A percentile compares a stretch with the other conserved stretches of the same genome.
Evolutionary conservation across 202 grass and related monocot genomes (phyloP).

Genomic region (Bolboschoenoplectus hybrid): DNA sequence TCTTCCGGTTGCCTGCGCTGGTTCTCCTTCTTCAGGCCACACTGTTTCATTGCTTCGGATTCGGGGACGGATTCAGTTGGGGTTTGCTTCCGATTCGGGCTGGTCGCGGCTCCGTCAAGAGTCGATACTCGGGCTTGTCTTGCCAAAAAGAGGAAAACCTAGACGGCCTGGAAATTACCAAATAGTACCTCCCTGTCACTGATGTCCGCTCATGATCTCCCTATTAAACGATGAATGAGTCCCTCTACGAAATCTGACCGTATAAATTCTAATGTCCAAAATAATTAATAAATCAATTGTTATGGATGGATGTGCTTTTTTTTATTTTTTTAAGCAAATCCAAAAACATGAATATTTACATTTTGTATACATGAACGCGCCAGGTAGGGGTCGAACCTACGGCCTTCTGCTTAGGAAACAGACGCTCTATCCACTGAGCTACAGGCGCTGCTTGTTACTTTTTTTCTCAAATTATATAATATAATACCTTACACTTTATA

Average conservation of each 20-base stretch:
- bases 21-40: background rate
- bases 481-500: too few species aligned
- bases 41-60: background rate
- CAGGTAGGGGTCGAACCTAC: constrained; percentile 94
- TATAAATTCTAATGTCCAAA: too few species aligned
- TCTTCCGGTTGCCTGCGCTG: background rate
- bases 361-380: constrained; percentile 40
- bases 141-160: background rate
- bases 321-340: too few species aligned
- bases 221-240: too few species aligned
- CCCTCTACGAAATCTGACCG: too few species aligned
- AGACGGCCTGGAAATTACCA: background rate
- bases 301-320: too few species aligned
- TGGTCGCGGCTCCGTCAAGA: background rate
- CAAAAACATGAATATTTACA: too few species aligned
- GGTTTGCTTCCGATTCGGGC: background rate
- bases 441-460: constrained; percentile 30
- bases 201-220: too few species aligned
- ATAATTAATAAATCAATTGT: too few species aligned
- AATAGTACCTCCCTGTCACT: too few species aligned
- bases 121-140: background rate
- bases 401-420: constrained; percentile 79
- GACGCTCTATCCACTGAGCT: constrained; percentile 64
- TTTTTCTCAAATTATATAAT: too few species aligned
- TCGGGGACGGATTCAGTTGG: background rate